A percentile compares a stretch with the other conserved stretches of the same genome.
Evolutionary conservation across 352 stramenopile species (phyloP).

Genomic region (Phytophthora lateralis): DNA sequence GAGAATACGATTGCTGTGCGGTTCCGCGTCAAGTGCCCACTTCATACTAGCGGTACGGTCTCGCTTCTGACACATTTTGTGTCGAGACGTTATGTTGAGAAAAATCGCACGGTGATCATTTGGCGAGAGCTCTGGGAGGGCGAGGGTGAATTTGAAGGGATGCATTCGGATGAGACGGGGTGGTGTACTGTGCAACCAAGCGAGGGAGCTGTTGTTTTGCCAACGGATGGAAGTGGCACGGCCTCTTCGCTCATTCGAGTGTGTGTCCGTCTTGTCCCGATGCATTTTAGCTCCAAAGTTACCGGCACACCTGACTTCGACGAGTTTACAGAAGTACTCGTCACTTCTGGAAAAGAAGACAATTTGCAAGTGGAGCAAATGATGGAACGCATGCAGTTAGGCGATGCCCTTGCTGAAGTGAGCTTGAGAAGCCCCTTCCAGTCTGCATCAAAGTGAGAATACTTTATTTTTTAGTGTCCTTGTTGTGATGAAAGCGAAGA

Average conservation of each 20-base stretch:
- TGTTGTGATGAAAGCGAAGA: neutral
- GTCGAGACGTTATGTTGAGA: constrained; percentile 47
- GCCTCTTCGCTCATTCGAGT: constrained; percentile 20
- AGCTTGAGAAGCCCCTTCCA: neutral
- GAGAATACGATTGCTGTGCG: constrained; percentile 24
- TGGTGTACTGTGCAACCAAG: constrained; percentile 23
- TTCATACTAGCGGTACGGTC: constrained; percentile 17
- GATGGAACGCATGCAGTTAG: constrained; percentile 26
- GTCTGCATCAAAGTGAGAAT: neutral
- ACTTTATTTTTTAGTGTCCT: too few relatives aligned
- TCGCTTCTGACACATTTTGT: constrained; percentile 34
- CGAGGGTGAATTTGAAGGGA: constrained; percentile 20
- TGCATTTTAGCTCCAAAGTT: constrained; percentile 18
- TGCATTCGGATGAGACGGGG: constrained; percentile 31
- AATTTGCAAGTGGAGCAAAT: constrained; percentile 28
- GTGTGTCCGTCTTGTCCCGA: constrained; percentile 31
- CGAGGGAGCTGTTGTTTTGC: neutral
- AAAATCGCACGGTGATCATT: constrained; percentile 50
- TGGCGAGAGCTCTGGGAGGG: constrained; percentile 58
- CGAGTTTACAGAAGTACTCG: constrained; percentile 27
- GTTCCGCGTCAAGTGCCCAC: constrained; percentile 20
- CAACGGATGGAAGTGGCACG: neutral
- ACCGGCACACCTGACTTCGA: constrained; percentile 9
- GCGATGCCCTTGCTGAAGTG: constrained; percentile 12
- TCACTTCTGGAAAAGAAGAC: constrained; percentile 34